These are phyloP conservation scores for Triticum dicoccoides DNA, from an alignment of 176 grass and related monocot species.

Conservation along the genomic window DNA sequence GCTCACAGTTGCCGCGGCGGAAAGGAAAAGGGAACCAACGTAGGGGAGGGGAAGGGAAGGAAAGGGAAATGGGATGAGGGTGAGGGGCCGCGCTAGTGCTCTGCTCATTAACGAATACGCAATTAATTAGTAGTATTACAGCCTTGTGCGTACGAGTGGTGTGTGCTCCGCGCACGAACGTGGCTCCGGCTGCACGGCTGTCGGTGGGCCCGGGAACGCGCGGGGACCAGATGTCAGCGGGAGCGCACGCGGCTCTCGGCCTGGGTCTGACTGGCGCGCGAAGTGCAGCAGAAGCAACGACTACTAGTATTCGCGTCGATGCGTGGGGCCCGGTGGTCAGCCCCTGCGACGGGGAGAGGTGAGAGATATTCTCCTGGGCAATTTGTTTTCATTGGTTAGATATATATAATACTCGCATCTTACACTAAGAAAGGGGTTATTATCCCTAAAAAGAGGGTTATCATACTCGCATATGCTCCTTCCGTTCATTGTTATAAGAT, in stretches of 20 bases:
- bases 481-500: too few species aligned
- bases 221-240: not conserved
- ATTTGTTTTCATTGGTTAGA: not conserved
- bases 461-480: too few species aligned
- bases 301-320: not conserved
- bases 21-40: conserved; percentile 3
- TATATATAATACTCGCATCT: too few species aligned
- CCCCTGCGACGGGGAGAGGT: not conserved
- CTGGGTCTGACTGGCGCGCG: not conserved
- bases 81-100: not conserved
- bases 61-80: not conserved
- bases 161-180: not conserved
- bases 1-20: conserved; percentile 47
- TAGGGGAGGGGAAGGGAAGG: not conserved
- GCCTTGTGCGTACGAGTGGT: not conserved
- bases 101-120: not conserved
- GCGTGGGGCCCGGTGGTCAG: not conserved
- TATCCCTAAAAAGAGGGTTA: too few species aligned
- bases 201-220: rapidly evolving
- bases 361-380: not conserved
- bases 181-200: not conserved
- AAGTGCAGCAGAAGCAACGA: not conserved
- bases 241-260: not conserved
- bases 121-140: conserved; percentile 12
- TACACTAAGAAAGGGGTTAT: too few species aligned